phyloP scores from a whole-genome alignment of 2,329 filamentous ascomycete genomes.

The Plectosphaerella sp. region DNA sequence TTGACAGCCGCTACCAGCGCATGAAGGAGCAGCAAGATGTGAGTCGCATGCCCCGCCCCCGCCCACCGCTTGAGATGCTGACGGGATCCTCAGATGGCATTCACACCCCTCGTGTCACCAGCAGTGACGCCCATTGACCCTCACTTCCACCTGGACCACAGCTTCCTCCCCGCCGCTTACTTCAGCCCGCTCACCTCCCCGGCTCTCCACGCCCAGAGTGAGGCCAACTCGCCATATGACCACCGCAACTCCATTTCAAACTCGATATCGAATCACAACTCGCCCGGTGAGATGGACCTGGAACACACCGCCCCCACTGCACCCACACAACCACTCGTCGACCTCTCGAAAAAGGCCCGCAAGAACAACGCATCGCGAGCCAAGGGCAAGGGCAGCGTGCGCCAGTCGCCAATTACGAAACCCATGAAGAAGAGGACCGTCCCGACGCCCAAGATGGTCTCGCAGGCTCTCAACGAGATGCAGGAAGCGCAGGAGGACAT shows the following conservation, averaged over 20 bases:
- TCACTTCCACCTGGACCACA: slow-evolving; percentile 57
- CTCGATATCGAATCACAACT: slow-evolving; percentile 38
- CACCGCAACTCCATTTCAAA: slow-evolving; percentile 35
- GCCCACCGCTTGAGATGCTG: slow-evolving; percentile 7
- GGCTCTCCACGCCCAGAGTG: slow-evolving; percentile 68
- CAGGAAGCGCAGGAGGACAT: slow-evolving; percentile 35
- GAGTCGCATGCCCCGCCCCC: slow-evolving; percentile 20
- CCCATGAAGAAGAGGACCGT: slow-evolving; percentile 51
- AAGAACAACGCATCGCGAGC: slow-evolving; percentile 50
- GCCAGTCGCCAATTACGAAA: slow-evolving; percentile 71
- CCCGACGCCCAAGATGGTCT: slow-evolving; percentile 51
- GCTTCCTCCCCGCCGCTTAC: slow-evolving; percentile 66
- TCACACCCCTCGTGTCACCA: slow-evolving; percentile 79
- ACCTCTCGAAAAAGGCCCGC: slow-evolving; percentile 45
- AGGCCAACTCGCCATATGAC: slow-evolving; percentile 41
- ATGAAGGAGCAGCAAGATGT: slow-evolving; percentile 68
- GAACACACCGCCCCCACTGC: slow-evolving; percentile 32
- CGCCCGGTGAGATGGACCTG: slow-evolving; percentile 53
- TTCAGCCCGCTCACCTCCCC: slow-evolving; percentile 83
- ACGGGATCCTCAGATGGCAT: slow-evolving; percentile 55
- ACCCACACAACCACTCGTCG: slow-evolving; percentile 32
- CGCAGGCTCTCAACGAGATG: slow-evolving; percentile 51
- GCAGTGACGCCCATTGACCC: slow-evolving; percentile 76
- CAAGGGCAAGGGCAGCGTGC: slow-evolving; percentile 48
- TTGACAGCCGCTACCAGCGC: slow-evolving; percentile 59